Conservation (phyloP, 2,329 filamentous ascomycete genomes). For the Amauroascus verrucosus region DNA sequence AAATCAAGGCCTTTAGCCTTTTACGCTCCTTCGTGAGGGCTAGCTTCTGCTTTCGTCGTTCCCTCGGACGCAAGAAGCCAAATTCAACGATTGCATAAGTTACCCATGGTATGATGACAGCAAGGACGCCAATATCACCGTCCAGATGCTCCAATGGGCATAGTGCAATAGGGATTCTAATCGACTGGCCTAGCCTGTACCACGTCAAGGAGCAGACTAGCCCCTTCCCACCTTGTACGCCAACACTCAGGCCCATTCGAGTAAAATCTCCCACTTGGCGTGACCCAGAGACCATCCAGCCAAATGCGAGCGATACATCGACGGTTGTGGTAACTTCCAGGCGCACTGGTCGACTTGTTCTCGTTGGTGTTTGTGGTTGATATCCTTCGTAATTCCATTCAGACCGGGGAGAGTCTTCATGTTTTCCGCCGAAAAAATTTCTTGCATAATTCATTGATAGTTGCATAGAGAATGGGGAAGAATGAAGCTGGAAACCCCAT, state of each 20-base stretch:
- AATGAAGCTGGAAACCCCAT: conserved; percentile 27
- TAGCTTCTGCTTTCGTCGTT: conserved; percentile 28
- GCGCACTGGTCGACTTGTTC: conserved; percentile 26
- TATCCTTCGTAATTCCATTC: conserved; percentile 36
- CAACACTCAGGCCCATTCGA: conserved; percentile 32
- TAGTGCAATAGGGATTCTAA: conserved; percentile 32
- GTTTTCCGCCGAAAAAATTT: conserved; percentile 30
- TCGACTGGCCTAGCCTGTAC: conserved; percentile 33
- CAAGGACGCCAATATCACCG: conserved; percentile 27
- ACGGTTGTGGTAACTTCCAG: conserved; percentile 27
- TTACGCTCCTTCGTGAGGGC: conserved; percentile 29
- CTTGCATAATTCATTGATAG: conserved; percentile 30
- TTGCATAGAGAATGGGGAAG: conserved; percentile 23
- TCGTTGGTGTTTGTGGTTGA: conserved; percentile 24
- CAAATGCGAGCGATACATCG: conserved; percentile 22
- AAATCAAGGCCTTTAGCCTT: conserved; percentile 28
- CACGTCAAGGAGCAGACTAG: conserved; percentile 33
- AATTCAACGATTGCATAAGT: conserved; percentile 35
- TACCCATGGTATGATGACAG: conserved; percentile 31
- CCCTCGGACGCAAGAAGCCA: conserved; percentile 31
- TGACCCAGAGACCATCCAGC: conserved; percentile 29
- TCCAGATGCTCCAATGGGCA: conserved; percentile 28
- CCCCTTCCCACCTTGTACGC: conserved; percentile 27
- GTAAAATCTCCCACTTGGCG: conserved; percentile 32
- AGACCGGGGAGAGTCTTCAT: conserved; percentile 26